Evolutionary conservation across 495 filamentous ascomycete species (phyloP).

Genomic region (Tuber calosporum): DNA sequence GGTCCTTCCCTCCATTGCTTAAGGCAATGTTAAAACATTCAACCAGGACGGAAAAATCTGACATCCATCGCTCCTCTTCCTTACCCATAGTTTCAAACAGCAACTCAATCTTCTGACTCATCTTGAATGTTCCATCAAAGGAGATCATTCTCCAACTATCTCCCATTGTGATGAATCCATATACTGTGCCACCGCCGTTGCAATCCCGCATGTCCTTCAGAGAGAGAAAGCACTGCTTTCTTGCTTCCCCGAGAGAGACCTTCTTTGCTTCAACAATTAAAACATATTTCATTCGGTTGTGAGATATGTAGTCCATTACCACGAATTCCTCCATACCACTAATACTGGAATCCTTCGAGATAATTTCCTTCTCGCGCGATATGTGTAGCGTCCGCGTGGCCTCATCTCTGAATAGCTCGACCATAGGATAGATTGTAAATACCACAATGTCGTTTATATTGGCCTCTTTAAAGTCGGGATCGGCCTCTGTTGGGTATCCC

Average conservation of each 20-base stretch:
- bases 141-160: constrained; percentile 14
- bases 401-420: constrained; percentile 3
- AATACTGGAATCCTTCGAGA: constrained; percentile 1
- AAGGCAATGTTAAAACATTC: constrained; percentile 21
- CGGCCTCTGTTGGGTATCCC: constrained; percentile 13
- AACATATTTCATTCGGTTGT: constrained; percentile 10
- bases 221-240: constrained; percentile 16
- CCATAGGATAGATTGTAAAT: constrained; percentile 2
- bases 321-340: constrained; percentile 18
- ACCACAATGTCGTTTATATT: constrained; percentile 18
- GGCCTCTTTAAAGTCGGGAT: constrained; percentile 19
- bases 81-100: constrained; percentile 14
- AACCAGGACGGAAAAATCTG: constrained; percentile 12
- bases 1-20: constrained; percentile 8
- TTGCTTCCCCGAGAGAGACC: constrained; percentile 14
- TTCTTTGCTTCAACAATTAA: constrained; percentile 20
- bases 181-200: constrained; percentile 17
- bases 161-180: constrained; percentile 19
- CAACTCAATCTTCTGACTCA: constrained; percentile 7
- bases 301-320: constrained; percentile 11
- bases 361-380: constrained; percentile 13
- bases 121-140: constrained; percentile 20
- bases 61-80: constrained; percentile 19
- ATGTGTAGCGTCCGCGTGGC: constrained; percentile 9
- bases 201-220: constrained; percentile 18